Evolutionary conservation across 495 filamentous ascomycete genomes (phyloP).

Genomic region (Entonaema liquescens): DNA sequence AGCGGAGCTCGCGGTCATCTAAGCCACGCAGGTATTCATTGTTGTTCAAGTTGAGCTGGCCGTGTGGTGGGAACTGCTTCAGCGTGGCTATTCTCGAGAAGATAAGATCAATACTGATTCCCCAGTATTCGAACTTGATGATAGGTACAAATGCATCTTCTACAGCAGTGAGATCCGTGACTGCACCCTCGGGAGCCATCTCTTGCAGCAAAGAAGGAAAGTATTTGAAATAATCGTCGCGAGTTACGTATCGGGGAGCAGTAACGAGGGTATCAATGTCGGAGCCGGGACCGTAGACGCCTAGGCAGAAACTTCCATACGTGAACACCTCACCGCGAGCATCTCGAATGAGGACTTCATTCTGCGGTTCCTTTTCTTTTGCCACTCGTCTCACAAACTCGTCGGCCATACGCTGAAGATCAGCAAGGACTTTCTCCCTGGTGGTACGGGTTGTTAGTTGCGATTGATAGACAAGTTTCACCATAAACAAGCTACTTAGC

Average conservation of each 20-base stretch:
- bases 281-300: slow-evolving; percentile 93
- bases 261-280: slow-evolving; percentile 98
- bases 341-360: slow-evolving; percentile 76
- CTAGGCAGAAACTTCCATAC: slow-evolving; percentile 91
- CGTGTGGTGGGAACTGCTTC: slow-evolving; percentile 73
- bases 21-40: slow-evolving; percentile 85
- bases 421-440: slow-evolving; percentile 64
- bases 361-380: slow-evolving; percentile 73
- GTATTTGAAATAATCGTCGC: slow-evolving; percentile 88
- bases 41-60: slow-evolving; percentile 73
- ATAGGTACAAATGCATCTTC: slow-evolving; percentile 92
- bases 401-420: slow-evolving; percentile 78
- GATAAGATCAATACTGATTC: slow-evolving; percentile 94
- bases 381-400: slow-evolving; percentile 86
- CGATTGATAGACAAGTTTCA: not conserved
- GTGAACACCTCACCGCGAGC: slow-evolving; percentile 92
- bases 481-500: slow-evolving; percentile 12
- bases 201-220: slow-evolving; percentile 80
- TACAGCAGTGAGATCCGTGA: slow-evolving; percentile 85
- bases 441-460: slow-evolving; percentile 15
- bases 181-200: slow-evolving; percentile 76
- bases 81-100: slow-evolving; percentile 79
- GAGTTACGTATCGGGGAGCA: slow-evolving; percentile 83
- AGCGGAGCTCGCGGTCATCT: slow-evolving; percentile 84
- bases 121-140: slow-evolving; percentile 90